These are phyloP conservation scores for Gomphus bonarii DNA, from an alignment of 1,284 basidiomycete species.

Conservation along the genomic window DNA sequence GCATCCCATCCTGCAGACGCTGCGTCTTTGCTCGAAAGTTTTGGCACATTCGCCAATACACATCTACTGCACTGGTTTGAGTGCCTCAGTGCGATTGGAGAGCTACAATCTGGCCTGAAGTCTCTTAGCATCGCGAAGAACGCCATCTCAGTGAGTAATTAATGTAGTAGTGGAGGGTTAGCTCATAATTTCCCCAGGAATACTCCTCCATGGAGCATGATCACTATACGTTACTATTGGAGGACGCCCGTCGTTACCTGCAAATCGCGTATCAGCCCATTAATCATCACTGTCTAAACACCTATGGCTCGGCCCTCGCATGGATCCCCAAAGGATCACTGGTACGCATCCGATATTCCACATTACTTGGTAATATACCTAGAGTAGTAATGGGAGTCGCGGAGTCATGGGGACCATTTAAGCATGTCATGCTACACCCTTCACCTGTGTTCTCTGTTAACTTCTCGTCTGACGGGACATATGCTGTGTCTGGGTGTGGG, in stretches of 20 bases:
- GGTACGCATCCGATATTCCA: neutral
- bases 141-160: neutral
- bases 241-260: neutral
- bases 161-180: neutral
- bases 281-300: neutral
- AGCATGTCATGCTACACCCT: neutral
- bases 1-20: neutral
- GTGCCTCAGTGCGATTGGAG: neutral
- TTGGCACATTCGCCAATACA: neutral
- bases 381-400: neutral
- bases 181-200: neutral
- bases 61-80: neutral
- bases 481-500: neutral
- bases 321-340: neutral
- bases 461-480: neutral
- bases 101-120: neutral
- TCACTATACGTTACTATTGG: neutral
- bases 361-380: neutral
- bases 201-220: neutral
- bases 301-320: neutral
- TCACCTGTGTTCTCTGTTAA: neutral
- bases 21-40: neutral
- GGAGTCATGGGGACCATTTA: neutral
- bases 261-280: neutral
- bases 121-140: neutral